Evolutionary conservation across 2,329 filamentous ascomycete species (phyloP), one percentile per base, ranked within the genome.

Genomic region (Fusarium veterinarium): DNA sequence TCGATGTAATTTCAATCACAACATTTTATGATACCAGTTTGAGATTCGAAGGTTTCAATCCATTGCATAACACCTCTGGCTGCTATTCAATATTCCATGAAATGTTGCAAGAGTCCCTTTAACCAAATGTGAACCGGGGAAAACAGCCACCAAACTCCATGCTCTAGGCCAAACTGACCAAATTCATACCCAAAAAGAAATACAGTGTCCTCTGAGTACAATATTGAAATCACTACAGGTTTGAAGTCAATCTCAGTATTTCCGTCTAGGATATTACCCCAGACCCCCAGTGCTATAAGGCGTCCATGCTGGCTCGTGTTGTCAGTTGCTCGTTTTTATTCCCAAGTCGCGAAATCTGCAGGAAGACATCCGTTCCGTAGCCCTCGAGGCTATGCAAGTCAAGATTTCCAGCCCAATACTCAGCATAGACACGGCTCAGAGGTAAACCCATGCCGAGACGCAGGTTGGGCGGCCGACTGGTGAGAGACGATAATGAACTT

Each of bases 291-390:
- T 48, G 46, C 76, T 85, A 93, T 17, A 95, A 89, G 25, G 92
- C 91, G 81, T 95, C 93, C 86, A 95, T 94, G 72, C 88, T 90
- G 31, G 93, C 93, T 77, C 93, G 86, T 33, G 90, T 94, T 6
- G 89, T 94, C 69, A 99, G 86, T 81, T 97, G 94, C 85, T 99
- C 96, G 79, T 98, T 98, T 86, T 97, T 98, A 81, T 99, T 99
- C 25, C 96, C 96, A 64, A 99, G 86, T 81, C 97, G 97, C 9
- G 94, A 97, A 67, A 99, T 97, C 80, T 98, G 95, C 71, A 99
- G 83, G 79, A 99, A 99, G 0, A 93, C 95, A 84, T 99, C 96
- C 11, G 97, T 94, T 19, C 96, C 96, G 80, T 98, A 98, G 1
- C 96, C 97, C 79, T 98, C 95, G 12, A 99, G 84, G 78, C 93